Conservation (phyloP, 2,329 filamentous ascomycete species). For the Fusarium fracticaudum region DNA sequence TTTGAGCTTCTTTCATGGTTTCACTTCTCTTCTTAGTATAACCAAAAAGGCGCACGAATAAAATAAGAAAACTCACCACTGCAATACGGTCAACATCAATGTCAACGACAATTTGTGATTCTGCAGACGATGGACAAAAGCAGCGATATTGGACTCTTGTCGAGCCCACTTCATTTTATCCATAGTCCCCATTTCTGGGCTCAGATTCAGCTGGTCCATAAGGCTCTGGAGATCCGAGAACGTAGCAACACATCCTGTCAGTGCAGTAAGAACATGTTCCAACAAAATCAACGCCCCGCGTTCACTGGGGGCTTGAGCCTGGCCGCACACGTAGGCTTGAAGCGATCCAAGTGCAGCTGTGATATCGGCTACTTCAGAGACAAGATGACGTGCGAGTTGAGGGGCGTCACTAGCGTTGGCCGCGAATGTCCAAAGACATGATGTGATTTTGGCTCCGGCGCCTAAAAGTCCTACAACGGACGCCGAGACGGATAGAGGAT, state of each 20-base stretch:
- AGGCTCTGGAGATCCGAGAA: background rate
- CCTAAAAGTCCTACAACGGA: background rate
- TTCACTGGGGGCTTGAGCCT: background rate
- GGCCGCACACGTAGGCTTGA: background rate
- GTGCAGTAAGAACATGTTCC: background rate
- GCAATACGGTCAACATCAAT: background rate
- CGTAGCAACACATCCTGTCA: background rate
- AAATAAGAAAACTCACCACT: background rate
- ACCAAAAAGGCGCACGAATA: accelerated
- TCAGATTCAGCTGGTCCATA: background rate
- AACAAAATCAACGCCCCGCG: background rate
- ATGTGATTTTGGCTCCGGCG: background rate
- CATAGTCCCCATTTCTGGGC: background rate
- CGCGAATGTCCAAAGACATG: background rate
- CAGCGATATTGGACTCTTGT: background rate
- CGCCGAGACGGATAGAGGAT: background rate
- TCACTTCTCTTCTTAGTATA: background rate
- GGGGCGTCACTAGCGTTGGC: background rate
- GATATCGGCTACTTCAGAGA: background rate
- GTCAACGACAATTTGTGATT: background rate
- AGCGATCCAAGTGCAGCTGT: background rate
- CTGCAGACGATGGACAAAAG: background rate
- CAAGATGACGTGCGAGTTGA: background rate
- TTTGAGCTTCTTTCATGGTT: background rate
- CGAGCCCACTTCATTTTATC: background rate